Evolutionary conservation across 2,329 filamentous ascomycete genomes (phyloP).

Genomic region (Penicillium sp.): DNA sequence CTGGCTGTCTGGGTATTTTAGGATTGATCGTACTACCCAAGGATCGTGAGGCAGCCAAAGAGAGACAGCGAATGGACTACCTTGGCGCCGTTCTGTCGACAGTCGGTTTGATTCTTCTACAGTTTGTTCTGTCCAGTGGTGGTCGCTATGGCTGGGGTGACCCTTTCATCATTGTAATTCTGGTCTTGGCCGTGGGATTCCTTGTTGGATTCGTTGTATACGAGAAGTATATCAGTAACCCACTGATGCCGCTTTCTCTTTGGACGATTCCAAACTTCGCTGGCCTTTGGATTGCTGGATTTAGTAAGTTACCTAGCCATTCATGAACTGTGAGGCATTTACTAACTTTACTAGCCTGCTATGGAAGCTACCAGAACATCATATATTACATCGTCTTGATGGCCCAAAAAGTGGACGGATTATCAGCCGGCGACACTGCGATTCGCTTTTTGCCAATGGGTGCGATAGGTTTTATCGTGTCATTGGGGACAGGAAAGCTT

Average conservation of each 20-base stretch:
- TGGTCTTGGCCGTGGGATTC: conserved; percentile 40
- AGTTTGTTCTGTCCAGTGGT: conserved; percentile 48
- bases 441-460: conserved; percentile 46
- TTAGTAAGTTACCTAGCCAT: conserved; percentile 27
- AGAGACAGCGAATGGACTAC: conserved; percentile 42
- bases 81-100: conserved; percentile 45
- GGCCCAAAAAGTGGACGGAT: conserved; percentile 41
- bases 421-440: conserved; percentile 41
- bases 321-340: neutral
- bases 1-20: conserved; percentile 28
- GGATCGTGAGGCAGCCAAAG: conserved; percentile 34
- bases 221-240: conserved; percentile 47
- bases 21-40: conserved; percentile 40
- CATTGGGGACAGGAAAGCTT: conserved; percentile 36
- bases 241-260: conserved; percentile 48
- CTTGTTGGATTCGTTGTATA: conserved; percentile 41
- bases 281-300: conserved; percentile 47
- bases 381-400: conserved; percentile 47
- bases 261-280: conserved; percentile 51
- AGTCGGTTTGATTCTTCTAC: conserved; percentile 44
- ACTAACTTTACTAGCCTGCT: conserved; percentile 33
- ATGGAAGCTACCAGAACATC: conserved; percentile 45
- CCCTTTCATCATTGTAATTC: conserved; percentile 46
- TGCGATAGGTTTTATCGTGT: conserved; percentile 38
- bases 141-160: conserved; percentile 49